Evolutionary conservation across 1,284 basidiomycete genomes (phyloP), one percentile per base, ranked within the genome.

Genomic region (Tausonia pullulans): DNA sequence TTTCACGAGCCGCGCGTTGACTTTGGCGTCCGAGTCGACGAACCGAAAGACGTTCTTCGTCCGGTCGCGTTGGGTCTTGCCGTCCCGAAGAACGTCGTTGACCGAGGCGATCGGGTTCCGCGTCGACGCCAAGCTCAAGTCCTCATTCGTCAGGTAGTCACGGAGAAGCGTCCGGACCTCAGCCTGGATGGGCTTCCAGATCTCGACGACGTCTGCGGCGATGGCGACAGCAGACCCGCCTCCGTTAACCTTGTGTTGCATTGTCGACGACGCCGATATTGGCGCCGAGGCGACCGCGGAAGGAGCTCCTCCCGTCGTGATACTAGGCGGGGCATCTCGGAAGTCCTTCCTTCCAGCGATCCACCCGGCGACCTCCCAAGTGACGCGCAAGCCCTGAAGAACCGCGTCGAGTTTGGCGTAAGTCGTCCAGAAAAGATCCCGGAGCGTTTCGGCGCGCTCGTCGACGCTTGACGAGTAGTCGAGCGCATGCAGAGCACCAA

Each of bases 361-460:
- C 67, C 90, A 83, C 71, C 85, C 87, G 0, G 89, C 82, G 1
- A 98, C 89, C 74, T 98, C 96, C 72, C 88, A 93, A 1, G 96
- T 83, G 2, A 97, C 88, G 58, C 94, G 81, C 69, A 98, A 81
- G 8, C 93, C 90, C 75, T 98, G 94, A 48, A 90, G 82, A n/a
- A 98, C 88, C 27, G 96, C 96, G 71, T 94, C 87, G 61, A 99
- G 76, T 76, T 99, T 99, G 5, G 93, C 96, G 74, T 92, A 99
- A 14, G 97, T 75, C 4, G 96, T 98, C 94, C 95, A 98, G 76
- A 98, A 98, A 49, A 99, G 80, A 76, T 98, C 96, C 67, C 81
- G 82, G 61, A 98, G 75, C n/a, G 88, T 84, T 70, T 94, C 88
- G 68, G 90, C 86, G 27, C 59, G 51, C 57, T 62, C 65, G 40